Base-by-base conservation (phyloP, 2,329 filamentous ascomycete genomes). In the Fonsecaea monophora region DNA sequence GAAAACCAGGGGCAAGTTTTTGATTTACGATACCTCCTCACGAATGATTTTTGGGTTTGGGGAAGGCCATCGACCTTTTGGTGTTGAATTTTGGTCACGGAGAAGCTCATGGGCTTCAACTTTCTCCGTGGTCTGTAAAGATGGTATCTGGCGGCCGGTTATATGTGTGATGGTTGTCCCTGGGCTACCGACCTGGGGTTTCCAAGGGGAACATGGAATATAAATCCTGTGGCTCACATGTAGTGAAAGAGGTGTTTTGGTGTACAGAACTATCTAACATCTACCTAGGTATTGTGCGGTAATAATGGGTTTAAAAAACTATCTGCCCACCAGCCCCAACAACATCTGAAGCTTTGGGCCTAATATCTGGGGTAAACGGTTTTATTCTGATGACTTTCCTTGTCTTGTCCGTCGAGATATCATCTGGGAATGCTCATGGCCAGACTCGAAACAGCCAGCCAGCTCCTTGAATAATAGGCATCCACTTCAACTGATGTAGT, bases 21-120 rank as follows among this genome's bases (percentile, higher is more conserved):
- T 57, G 45, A 53, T 37, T 62, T 32, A 66, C 48, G 57, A 66
- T 66, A 66, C 53, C 62, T 57, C 30, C 53, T 42, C 54, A 57
- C 34, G 42, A 59, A 30, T 34, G 40, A 21, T 34, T 13, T 34
- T 21, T 45, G 57, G 38, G 21, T 60, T 60, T 50, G 18, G 57
- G 35, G 40, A 60, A 60, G 57, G 30, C 38, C 38, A 42, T 21
- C 45, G 45, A 25, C 18, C 4, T 12, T 50, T 50, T 12, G 18
- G 45, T 50, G 45, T 25, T 4, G n/a, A 8, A 1, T 21, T 50
- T 50, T 25, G 45, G 12, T 21, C 21, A 21, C 8, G 45, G 25
- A 21, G 45, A 45, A 45, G 40, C 40, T 45, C 7, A 45, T 45
- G 21, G 7, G 40, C 40, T 45, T 45, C n/a, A n/a, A 45, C 21